Percentiles rank a stretch among this genome's conserved stretches.
Evolutionary conservation across 2,329 filamentous ascomycete species (phyloP).

Genomic region (Tricladium varicosporioides): DNA sequence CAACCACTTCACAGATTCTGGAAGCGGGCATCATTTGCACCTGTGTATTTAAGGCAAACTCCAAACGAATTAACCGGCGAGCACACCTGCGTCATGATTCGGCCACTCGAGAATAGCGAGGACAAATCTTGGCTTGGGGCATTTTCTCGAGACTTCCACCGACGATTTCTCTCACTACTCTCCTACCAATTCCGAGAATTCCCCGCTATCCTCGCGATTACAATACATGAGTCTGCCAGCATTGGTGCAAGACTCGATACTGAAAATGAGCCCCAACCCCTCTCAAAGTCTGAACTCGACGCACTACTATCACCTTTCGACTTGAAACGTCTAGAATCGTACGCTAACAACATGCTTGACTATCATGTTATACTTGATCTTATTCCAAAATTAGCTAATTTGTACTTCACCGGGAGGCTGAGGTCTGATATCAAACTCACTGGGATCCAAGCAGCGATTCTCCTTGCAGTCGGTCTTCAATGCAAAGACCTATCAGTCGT

Average conservation of each 20-base stretch:
- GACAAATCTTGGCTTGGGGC: slow-evolving; percentile 85
- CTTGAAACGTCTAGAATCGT: slow-evolving; percentile 89
- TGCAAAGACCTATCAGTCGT: slow-evolving; percentile 81
- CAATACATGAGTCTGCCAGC: slow-evolving; percentile 82
- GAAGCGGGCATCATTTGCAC: slow-evolving; percentile 83
- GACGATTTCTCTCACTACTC: slow-evolving; percentile 83
- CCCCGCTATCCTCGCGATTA: slow-evolving; percentile 72
- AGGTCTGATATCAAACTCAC: slow-evolving; percentile 66
- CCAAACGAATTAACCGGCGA: slow-evolving; percentile 95
- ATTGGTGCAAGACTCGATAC: slow-evolving; percentile 67
- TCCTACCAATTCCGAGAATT: slow-evolving; percentile 92
- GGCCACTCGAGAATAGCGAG: slow-evolving; percentile 66
- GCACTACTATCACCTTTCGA: slow-evolving; percentile 83
- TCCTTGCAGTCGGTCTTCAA: slow-evolving; percentile 89
- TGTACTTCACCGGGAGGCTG: slow-evolving; percentile 83
- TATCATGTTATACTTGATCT: slow-evolving; percentile 97
- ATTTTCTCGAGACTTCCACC: slow-evolving; percentile 90
- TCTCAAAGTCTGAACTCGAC: slow-evolving; percentile 78
- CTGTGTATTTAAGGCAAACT: slow-evolving; percentile 92
- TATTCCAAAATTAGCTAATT: slow-evolving; percentile 73
- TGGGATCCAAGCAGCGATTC: slow-evolving; percentile 80
- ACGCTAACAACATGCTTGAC: slow-evolving; percentile 95
- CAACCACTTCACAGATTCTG: slow-evolving; percentile 90
- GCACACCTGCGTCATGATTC: slow-evolving; percentile 96
- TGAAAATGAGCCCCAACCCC: slow-evolving; percentile 47